A percentile compares a stretch with the other conserved stretches of the same genome.
phyloP scores from a whole-genome alignment of 495 filamentous ascomycete species.

The Aspergillus avenaceus region DNA sequence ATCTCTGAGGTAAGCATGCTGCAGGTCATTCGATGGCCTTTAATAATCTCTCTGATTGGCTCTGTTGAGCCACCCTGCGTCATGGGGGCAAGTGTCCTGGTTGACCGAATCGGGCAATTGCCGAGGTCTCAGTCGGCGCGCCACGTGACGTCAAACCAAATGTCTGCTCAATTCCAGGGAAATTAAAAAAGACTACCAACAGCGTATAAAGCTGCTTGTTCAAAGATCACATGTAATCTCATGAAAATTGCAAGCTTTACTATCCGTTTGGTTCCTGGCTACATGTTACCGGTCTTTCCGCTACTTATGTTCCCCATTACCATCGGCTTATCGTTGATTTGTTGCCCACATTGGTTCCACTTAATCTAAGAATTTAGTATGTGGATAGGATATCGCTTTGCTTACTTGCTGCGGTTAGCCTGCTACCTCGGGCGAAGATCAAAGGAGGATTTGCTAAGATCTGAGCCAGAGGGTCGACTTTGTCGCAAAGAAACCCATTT shows the following conservation, averaged over 20 bases:
- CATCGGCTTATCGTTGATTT: neutral
- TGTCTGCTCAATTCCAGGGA: neutral
- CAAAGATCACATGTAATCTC: neutral
- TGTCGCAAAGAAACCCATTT: too few relatives aligned
- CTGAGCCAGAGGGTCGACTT: too few relatives aligned
- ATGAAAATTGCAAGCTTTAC: neutral
- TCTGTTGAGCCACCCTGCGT: constrained; percentile 20
- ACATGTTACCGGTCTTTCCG: neutral
- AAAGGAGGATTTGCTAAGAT: neutral
- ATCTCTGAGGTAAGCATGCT: constrained; percentile 2
- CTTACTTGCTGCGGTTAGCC: constrained; percentile 5
- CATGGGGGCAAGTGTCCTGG: constrained; percentile 12
- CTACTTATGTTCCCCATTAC: neutral
- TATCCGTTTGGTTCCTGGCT: neutral
- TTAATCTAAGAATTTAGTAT: neutral
- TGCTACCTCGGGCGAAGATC: neutral
- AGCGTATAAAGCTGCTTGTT: too few relatives aligned
- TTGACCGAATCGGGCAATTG: constrained; percentile 14
- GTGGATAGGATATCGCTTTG: constrained; percentile 14
- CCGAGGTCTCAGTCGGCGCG: constrained; percentile 22
- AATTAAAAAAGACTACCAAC: too few relatives aligned
- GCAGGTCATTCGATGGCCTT: neutral
- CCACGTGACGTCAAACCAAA: constrained; percentile 1
- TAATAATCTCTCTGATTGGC: constrained; percentile 9
- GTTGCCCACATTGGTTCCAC: neutral